Base-by-base conservation (phyloP, 2,329 filamentous ascomycete genomes). In the Neonectria magnoliae region DNA sequence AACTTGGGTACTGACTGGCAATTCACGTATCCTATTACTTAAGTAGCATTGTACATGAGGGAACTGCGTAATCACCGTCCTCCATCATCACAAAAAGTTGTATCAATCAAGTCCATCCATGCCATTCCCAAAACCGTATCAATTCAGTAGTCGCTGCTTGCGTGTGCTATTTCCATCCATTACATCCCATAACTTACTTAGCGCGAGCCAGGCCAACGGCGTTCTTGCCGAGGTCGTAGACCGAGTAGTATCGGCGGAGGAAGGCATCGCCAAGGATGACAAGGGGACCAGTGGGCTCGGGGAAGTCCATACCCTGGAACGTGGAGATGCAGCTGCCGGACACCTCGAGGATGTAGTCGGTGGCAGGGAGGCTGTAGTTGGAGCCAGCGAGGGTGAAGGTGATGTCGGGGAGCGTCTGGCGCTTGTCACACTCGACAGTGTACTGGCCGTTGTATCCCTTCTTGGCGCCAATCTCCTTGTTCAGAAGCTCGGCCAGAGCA, bases 371-470 rank as follows among this genome's bases (percentile, higher is more conserved):
- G 78, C 90, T 91, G 86, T 98, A 99, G 85, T 98, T 93, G 84
- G 97, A 89, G 70, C 96, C 96, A 71, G 88, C 90, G 54, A 99
- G 89, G 70, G 88, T 94, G 83, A 99, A 98, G 74, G 91, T 94
- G 73, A 99, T 87, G 76, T 98, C 94, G 70, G 96, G 94, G 56
- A 99, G 91, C 68, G 84, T 87, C 78, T 91, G 87, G 74, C 93
- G 92, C 85, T 92, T 94, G 71, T 85, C 84, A 81, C 96, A 99
- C 71, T 98, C 96, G 67, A 99, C 85, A 14, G 90, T 92, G 87
- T 98, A 99, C 85, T 99, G 96, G 75, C 96, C 96, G 80, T 95
- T 97, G 85, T 91, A 99, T 67, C 92, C 89, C 90, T 98, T 99
- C 90, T 97, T 98, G 72, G 96, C 96, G 69, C 96, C 96, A 69